A percentile compares a stretch with the other conserved stretches of the same genome.
phyloP scores from a whole-genome alignment of 2,329 filamentous ascomycete genomes.

The Aspergillus intermedius region DNA sequence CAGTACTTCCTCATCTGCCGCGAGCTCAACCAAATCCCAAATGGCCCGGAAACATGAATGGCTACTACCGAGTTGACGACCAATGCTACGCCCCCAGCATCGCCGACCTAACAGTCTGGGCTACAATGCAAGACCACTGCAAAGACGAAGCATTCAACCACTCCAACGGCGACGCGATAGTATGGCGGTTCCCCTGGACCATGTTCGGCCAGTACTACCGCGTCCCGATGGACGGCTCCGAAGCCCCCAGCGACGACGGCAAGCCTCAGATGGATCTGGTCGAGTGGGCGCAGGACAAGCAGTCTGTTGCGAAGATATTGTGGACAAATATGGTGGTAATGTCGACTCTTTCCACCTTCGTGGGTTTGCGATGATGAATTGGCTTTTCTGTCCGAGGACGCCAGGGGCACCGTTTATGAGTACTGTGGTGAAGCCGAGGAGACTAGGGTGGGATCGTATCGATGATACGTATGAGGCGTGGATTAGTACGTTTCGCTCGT shows the following conservation, averaged over 20 bases:
- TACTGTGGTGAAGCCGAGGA: neutral
- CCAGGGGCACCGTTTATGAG: neutral
- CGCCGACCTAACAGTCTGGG: conserved; percentile 4
- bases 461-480: conserved; percentile 9
- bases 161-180: conserved; percentile 1
- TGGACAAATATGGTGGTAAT: conserved; percentile 5
- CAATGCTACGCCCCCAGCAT: no score
- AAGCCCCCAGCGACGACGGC: neutral
- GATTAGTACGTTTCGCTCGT: neutral
- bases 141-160: conserved; percentile 6
- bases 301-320: conserved; percentile 5
- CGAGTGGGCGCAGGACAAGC: conserved; percentile 5
- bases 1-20: no score
- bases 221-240: neutral
- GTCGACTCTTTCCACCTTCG: neutral
- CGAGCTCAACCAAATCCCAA: no score
- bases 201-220: conserved; percentile 1
- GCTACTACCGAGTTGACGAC: no score
- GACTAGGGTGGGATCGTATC: neutral
- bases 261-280: conserved; percentile 1
- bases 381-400: neutral
- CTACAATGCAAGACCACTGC: conserved; percentile 1
- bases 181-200: conserved; percentile 1
- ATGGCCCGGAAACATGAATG: no score
- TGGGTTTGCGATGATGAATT: conserved; percentile 2